Evolutionary conservation across 2,329 filamentous ascomycete species (phyloP), one percentile per base, ranked within the genome.

Genomic region (Byssothecium circinans): DNA sequence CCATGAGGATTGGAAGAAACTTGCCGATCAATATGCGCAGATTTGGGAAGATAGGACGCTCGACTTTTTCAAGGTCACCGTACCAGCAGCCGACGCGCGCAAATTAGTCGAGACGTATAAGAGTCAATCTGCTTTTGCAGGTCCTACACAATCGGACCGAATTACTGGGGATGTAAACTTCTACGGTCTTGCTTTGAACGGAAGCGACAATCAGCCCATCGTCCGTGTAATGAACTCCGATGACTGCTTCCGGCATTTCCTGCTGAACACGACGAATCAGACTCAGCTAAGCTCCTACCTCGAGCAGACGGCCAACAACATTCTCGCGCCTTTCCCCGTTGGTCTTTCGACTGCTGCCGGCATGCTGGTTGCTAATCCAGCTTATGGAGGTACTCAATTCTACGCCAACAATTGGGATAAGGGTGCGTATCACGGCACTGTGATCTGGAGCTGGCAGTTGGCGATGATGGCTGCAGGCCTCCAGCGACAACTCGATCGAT

Each of bases 381-480:
- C 83, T 0, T 80, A 81, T 22, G 78, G 79, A 0, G 73, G 68
- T 0, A 69, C 78, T 12, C 65, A 73, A 0, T 70, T 64, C 0
- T 61, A 67, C 33, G 74, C 76, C 0, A 68, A 64, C 0, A 79
- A 79, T 42, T 86, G 79, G 52, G 80, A 80, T 1, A 80, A 76
- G n/a, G 71, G 73, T 2, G 80, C 78, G 0, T 87, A 84, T 54
- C 83, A 86, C 47, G 83, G 82, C 0, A 84, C 83, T 0, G 83
- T 87, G 0, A 73, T 87, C 1, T 86, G 82, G 83, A 78, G 76
- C 36, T 87, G 82, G 82, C 83, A 81, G 45, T 69, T 86, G 3
- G 77, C 82, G 0, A 84, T 86, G 77, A 84, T 86, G 79, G 83
- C 80, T 0, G 76, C 76, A 8, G 83, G 84, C 0, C 64, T 87